These are phyloP conservation scores for Phaeosphaeriaceae sp. DNA, from an alignment of 2,329 filamentous ascomycete species.

Conservation along the genomic window DNA sequence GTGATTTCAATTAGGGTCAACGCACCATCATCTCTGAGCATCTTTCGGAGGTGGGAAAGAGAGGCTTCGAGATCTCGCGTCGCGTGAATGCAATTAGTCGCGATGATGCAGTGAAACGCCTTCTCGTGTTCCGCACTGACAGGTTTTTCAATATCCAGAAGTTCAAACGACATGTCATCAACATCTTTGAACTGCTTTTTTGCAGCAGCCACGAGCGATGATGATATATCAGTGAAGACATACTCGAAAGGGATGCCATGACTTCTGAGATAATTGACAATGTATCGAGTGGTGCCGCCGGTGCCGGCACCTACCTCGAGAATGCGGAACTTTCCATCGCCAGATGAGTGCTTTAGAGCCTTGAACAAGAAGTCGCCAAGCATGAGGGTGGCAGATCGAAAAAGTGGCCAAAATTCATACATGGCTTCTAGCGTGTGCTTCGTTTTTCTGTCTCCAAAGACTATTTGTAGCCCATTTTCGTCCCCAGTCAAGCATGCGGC, in stretches of 20 bases:
- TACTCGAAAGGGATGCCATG: slow-evolving; percentile 45
- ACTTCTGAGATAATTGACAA: slow-evolving; percentile 35
- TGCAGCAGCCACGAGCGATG: slow-evolving; percentile 45
- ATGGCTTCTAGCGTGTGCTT: not conserved
- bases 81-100: slow-evolving; percentile 45
- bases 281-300: slow-evolving; percentile 19
- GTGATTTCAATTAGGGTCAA: slow-evolving; percentile 44
- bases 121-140: slow-evolving; percentile 20
- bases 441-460: not conserved
- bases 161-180: slow-evolving; percentile 35
- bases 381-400: not conserved
- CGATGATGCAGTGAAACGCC: slow-evolving; percentile 33
- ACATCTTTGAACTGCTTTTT: slow-evolving; percentile 30
- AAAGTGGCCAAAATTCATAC: not conserved
- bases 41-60: slow-evolving; percentile 21
- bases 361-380: slow-evolving; percentile 16
- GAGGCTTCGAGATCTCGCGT: slow-evolving; percentile 28
- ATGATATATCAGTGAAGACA: slow-evolving; percentile 50
- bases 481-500: not conserved
- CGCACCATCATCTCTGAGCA: slow-evolving; percentile 37
- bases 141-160: slow-evolving; percentile 34
- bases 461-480: not conserved
- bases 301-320: slow-evolving; percentile 47
- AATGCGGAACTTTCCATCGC: slow-evolving; percentile 27
- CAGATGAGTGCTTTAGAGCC: not conserved